phyloP scores from a whole-genome alignment of 805 yeast genomes.

The Candida chilensis region DNA sequence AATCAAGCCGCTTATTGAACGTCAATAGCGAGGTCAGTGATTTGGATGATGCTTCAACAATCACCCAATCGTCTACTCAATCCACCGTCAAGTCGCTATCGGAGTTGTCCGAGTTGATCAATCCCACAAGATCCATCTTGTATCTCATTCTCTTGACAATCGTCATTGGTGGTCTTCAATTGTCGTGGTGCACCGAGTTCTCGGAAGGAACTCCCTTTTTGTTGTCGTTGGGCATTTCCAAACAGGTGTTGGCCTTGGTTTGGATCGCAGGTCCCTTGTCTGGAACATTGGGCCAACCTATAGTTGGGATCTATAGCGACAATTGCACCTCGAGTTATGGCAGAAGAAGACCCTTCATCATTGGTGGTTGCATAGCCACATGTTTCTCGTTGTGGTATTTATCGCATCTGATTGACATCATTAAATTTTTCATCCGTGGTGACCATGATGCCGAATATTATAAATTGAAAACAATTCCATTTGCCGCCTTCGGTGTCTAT shows the following conservation, averaged over 20 bases:
- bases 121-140: conserved; percentile 31
- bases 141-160: conserved; percentile 38
- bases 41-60: conserved; percentile 2
- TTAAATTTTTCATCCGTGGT: conserved; percentile 14
- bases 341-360: conserved; percentile 46
- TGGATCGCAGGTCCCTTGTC: conserved; percentile 66
- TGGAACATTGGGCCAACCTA: conserved; percentile 57
- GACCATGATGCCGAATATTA: conserved; percentile 6
- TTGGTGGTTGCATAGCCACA: conserved; percentile 44
- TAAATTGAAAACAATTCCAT: conserved; percentile 26
- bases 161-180: conserved; percentile 48
- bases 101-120: conserved; percentile 10
- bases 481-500: conserved; percentile 46
- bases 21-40: conserved; percentile 3
- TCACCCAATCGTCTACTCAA: conserved; percentile 1
- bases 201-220: conserved; percentile 55
- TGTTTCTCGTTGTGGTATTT: conserved; percentile 31
- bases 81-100: neutral
- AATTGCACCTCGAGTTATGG: conserved; percentile 34
- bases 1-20: too few species aligned
- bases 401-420: conserved; percentile 34
- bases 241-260: conserved; percentile 42
- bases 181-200: conserved; percentile 61
- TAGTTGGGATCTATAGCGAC: conserved; percentile 52
- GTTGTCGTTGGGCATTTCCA: conserved; percentile 53